These are phyloP conservation scores for Hippophae gyantsensis DNA, from an alignment of 306 rosid genomes.

Conservation along the genomic window DNA sequence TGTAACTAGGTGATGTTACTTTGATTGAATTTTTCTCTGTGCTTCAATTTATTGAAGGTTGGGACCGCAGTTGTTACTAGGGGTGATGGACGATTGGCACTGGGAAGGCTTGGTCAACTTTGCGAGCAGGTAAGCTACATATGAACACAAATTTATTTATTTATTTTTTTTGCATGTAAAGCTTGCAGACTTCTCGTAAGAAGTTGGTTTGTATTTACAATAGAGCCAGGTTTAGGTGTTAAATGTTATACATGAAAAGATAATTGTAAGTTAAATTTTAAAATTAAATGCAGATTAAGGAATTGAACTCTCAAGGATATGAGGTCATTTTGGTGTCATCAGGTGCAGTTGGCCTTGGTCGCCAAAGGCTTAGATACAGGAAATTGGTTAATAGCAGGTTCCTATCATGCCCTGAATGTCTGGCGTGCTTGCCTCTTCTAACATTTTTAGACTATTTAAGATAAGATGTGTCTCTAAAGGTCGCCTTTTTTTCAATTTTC, in stretches of 20 bases:
- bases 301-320: conserved; percentile 59
- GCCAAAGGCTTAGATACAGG: conserved; percentile 88
- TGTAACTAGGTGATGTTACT: not conserved
- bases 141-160: not conserved
- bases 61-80: conserved; percentile 68
- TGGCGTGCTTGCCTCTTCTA: conserved; percentile 1
- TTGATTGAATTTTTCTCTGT: conserved; percentile 2
- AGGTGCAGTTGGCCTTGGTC: conserved; percentile 98
- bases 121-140: conserved; percentile 63
- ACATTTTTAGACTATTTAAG: not conserved
- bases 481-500: not conserved
- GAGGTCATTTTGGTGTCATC: conserved; percentile 94
- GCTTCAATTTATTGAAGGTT: conserved; percentile 28
- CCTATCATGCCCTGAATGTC: not conserved
- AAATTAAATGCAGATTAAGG: conserved; percentile 58
- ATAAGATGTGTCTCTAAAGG: not conserved
- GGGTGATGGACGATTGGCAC: conserved; percentile 50
- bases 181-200: not conserved
- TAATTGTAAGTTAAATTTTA: conserved; percentile 11
- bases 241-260: not conserved
- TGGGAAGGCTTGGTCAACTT: conserved; percentile 69
- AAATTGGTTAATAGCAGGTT: conserved; percentile 86
- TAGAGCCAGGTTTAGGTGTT: too few relatives aligned
- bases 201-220: too few relatives aligned
- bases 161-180: too few relatives aligned